Base-by-base conservation (phyloP, 2,329 filamentous ascomycete genomes). In the Scytalidium lignicola region DNA sequence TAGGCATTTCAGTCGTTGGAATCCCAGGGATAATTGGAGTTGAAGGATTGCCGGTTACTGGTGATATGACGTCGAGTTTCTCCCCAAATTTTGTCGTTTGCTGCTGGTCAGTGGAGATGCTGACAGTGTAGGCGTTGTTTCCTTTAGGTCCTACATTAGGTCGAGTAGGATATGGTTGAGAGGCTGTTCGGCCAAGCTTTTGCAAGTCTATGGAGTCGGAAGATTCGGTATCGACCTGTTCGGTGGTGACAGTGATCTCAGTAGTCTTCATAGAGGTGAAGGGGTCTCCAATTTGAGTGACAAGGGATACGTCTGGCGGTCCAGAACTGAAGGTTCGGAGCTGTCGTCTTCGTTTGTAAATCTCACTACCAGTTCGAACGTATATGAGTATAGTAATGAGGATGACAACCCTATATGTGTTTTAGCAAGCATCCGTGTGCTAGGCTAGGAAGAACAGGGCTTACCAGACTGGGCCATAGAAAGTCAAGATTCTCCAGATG, bases 401-500 rank as follows among this genome's bases (percentile, higher is more conserved):
- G 29, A 88, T 83, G 7, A 80, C 70, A 28, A 85, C 66, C 81
- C 81, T 84, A 22, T 5, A 42, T 7, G 28, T n/a, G 32, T 37
- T 29, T 43, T 49, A 63, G 46, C 13, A 15, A 45, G 18, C 6
- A 2, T 22, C 4, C n/a, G 15, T 15, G 15, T 5, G 15, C 6
- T 10, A 26, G 10, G 21, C 19, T 10, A 6, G 18, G 6, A 44
- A 40, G 20, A 19, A 3, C 4, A 5, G 7, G n/a, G 56, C 73
- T 63, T 64, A 85, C 85, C 84, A 88, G 49, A 86, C 75, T 5
- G 84, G 84, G 0, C 73, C 83, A 59, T 93, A 95, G 63, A 91
- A 92, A 22, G 82, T 78, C 2, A 80, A 79, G 50, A 93, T 82
- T 37, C 88, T 83, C 65, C 88, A 80, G 50, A 83, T 76, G 49